These are phyloP conservation scores for Prunus armeniaca DNA, from an alignment of 306 rosid species.

Conservation along the genomic window DNA sequence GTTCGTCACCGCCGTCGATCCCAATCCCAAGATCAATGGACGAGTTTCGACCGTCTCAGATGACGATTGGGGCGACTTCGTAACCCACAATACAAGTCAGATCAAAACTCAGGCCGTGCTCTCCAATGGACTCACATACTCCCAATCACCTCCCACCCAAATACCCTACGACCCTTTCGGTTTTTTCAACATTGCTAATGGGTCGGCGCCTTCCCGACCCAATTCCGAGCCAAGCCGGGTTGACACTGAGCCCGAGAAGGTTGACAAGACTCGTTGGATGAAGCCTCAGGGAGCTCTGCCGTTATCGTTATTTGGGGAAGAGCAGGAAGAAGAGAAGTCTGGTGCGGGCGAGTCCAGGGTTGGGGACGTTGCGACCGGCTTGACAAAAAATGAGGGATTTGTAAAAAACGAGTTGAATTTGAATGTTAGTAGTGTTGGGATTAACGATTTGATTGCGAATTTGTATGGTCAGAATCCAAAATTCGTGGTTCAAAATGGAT, in stretches of 20 bases:
- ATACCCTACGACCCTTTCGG: constrained; percentile 25
- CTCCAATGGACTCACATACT: constrained; percentile 21
- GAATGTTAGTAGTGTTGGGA: constrained; percentile 32
- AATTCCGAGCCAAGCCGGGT: constrained; percentile 5
- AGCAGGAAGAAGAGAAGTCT: constrained; percentile 34
- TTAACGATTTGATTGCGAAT: constrained; percentile 46
- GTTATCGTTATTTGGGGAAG: constrained; percentile 83
- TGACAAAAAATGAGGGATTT: constrained; percentile 25
- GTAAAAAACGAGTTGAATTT: constrained; percentile 36
- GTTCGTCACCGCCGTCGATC: constrained; percentile 34
- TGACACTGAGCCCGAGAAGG: constrained; percentile 14
- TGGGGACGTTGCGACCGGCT: constrained; percentile 19
- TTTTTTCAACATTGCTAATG: constrained; percentile 16
- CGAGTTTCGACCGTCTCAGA: constrained; percentile 14
- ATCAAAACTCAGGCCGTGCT: constrained; percentile 28
- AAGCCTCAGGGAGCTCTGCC: constrained; percentile 77
- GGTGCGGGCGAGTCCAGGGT: constrained; percentile 19
- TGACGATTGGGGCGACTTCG: constrained; percentile 70
- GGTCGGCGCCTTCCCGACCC: constrained; percentile 20
- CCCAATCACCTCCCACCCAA: constrained; percentile 21
- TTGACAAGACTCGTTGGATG: constrained; percentile 28
- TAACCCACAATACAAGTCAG: constrained; percentile 47
- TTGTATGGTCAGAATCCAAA: constrained; percentile 39
- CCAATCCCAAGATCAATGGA: constrained; percentile 19
- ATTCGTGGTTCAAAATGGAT: constrained; percentile 36